Conservation (phyloP, 352 stramenopile genomes). For the Nothophytophthora sp. region DNA sequence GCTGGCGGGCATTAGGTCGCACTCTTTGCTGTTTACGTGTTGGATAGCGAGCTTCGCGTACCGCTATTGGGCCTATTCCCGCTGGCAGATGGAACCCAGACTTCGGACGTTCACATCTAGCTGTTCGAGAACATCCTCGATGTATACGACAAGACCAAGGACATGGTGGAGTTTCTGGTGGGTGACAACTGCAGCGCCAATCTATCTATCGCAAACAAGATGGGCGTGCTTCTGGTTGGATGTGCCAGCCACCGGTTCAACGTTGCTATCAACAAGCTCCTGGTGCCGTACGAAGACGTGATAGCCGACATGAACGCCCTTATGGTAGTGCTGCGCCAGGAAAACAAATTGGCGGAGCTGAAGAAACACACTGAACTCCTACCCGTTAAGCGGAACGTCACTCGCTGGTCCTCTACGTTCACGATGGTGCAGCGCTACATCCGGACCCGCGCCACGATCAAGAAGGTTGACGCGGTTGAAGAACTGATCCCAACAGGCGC, state of each 20-base stretch:
- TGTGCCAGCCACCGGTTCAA: conserved; percentile 2
- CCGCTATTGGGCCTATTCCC: neutral
- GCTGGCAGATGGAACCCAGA: neutral
- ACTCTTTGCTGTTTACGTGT: conserved; percentile 1
- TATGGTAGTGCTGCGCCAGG: conserved; percentile 4
- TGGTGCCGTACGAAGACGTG: neutral
- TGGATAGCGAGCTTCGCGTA: neutral
- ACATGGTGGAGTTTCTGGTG: conserved; percentile 6
- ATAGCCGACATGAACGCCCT: neutral
- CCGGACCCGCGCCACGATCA: neutral
- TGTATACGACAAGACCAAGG: conserved; percentile 7
- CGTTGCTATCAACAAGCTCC: conserved; percentile 7
- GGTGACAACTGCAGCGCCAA: conserved; percentile 6
- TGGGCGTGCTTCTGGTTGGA: neutral
- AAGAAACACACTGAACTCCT: conserved; percentile 6
- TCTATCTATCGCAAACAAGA: conserved; percentile 2
- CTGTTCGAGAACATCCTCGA: conserved; percentile 7
- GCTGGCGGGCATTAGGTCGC: conserved; percentile 2
- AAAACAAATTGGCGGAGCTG: conserved; percentile 1
- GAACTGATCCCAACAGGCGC: neutral
- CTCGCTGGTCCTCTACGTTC: conserved; percentile 4
- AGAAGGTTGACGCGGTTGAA: conserved; percentile 2
- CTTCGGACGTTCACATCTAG: conserved; percentile 1
- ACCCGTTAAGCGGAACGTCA: conserved; percentile 6
- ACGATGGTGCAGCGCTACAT: conserved; percentile 1